Evolutionary conservation across 78 protist genomes (phyloP).

Genomic region (Pigoraptor vietnamica): DNA sequence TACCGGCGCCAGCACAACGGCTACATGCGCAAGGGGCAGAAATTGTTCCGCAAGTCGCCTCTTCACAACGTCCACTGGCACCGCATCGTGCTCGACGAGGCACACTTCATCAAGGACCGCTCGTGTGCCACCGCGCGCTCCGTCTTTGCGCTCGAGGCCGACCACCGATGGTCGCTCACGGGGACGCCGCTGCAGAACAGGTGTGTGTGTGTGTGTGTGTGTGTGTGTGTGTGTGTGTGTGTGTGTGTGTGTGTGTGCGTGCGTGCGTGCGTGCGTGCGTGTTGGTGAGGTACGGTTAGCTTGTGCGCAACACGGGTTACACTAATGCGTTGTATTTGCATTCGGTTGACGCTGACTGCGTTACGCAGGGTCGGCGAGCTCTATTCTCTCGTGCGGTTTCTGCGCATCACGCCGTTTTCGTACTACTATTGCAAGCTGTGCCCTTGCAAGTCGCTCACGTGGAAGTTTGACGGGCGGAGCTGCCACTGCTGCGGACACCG

Average conservation of each 20-base stretch:
- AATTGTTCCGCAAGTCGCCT: not conserved
- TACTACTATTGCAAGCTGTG: conserved; percentile 29
- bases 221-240: not conserved
- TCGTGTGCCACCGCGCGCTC: conserved; percentile 29
- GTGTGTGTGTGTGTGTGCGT: not conserved
- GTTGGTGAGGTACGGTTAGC: not conserved
- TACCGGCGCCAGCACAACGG: conserved; percentile 12
- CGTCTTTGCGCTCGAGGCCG: conserved; percentile 2
- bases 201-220: not conserved
- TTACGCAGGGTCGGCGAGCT: conserved; percentile 39
- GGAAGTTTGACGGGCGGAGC: conserved; percentile 3
- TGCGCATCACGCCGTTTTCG: conserved; percentile 10
- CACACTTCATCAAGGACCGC: conserved; percentile 44
- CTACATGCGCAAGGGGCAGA: conserved; percentile 11
- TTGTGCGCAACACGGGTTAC: not conserved
- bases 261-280: not conserved
- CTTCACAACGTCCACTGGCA: conserved; percentile 20
- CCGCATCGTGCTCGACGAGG: conserved; percentile 49
- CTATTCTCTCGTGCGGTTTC: conserved; percentile 28
- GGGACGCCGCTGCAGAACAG: conserved; percentile 42
- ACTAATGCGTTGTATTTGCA: no score
- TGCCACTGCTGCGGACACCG: conserved; percentile 23
- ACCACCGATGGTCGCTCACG: conserved; percentile 7
- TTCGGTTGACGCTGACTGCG: no score
- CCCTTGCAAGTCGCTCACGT: conserved; percentile 19